Base-by-base conservation (phyloP, 495 filamentous ascomycete genomes). In the Penicillium alfredii region DNA sequence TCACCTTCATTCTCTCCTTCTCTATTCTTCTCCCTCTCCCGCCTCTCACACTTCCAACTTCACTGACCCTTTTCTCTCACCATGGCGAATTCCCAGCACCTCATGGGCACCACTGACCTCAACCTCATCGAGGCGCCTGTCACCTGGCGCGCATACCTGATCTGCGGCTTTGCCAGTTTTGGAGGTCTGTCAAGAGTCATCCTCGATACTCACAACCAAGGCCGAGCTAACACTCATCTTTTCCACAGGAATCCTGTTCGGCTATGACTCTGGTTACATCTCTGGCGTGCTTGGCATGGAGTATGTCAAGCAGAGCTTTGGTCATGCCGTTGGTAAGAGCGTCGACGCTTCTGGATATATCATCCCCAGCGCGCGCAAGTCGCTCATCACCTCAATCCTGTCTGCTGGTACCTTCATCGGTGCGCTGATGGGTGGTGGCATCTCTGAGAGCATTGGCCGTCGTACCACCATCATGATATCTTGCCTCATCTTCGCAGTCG, bases 321-420 rank as follows among this genome's bases (percentile, higher is more conserved):
- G 58, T 9, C 32, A 44, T 12, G 18, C 23, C 15, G 38, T 46
- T 9, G 35, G 38, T 12, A 50, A 37, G 29, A 19, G 17, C 11
- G 29, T 27, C 16, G 27, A 46, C 18, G 42, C 50, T 7, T 32
- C 26, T 6, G 45, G 46, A 6, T 49, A 30, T 14, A 34, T 48
- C 16, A 45, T 52, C n/a, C 4, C 40, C n/a, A 42, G 33, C 23
- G 48, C 49, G 1, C 46, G 37, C 11, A 40, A 52, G 49, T 78
- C 76, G 4, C 67, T 85, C 21, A 84, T 84, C 49, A 78, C 76
- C 35, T 83, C 81, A 7, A 83, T 86, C 44, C 69, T 86, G 5
- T 86, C 82, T 28, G 73, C 69, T 44, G 82, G 82, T 49, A 86
- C 82, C 38, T 86, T 86, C 70, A 75, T 84, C 41, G 82, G 82